A percentile compares a stretch with the other conserved stretches of the same genome.
Conservation (phyloP, 768 basidiomycete genomes). For the Psilocybe sp. region DNA sequence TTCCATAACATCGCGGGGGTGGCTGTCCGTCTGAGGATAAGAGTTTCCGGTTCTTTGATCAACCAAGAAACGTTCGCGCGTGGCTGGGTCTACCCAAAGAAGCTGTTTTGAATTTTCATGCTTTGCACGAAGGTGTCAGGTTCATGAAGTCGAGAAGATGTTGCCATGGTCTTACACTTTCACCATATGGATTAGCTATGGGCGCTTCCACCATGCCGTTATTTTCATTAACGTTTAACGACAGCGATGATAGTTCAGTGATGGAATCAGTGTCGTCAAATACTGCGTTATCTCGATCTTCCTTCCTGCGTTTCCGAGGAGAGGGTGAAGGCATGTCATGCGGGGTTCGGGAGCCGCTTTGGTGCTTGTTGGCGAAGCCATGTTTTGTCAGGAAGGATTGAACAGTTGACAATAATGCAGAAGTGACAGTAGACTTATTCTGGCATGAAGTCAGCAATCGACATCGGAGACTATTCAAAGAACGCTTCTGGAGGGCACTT, state of each 20-base stretch:
- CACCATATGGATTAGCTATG: slow-evolving; percentile 14
- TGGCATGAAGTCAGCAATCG: slow-evolving; percentile 22
- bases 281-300: slow-evolving; percentile 32
- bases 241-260: slow-evolving; percentile 12
- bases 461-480: slow-evolving; percentile 5
- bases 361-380: slow-evolving; percentile 43
- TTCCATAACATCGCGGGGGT: slow-evolving; percentile 4
- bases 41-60: slow-evolving; percentile 74
- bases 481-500: slow-evolving; percentile 14
- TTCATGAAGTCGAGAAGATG: slow-evolving; percentile 4
- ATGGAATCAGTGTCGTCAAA: slow-evolving; percentile 28
- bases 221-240: slow-evolving; percentile 12
- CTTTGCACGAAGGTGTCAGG: slow-evolving; percentile 15
- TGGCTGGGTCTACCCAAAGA: slow-evolving; percentile 63
- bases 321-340: slow-evolving; percentile 25
- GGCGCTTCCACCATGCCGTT: slow-evolving; percentile 6
- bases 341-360: slow-evolving; percentile 10
- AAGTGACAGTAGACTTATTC: slow-evolving; percentile 55
- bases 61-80: slow-evolving; percentile 55
- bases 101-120: slow-evolving; percentile 30
- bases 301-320: slow-evolving; percentile 53
- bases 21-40: slow-evolving; percentile 27
- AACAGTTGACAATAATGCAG: slow-evolving; percentile 57
- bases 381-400: slow-evolving; percentile 63
- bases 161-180: slow-evolving; percentile 15